phyloP scores from a whole-genome alignment of 2,329 filamentous ascomycete species.

The Monilinia fructicola region DNA sequence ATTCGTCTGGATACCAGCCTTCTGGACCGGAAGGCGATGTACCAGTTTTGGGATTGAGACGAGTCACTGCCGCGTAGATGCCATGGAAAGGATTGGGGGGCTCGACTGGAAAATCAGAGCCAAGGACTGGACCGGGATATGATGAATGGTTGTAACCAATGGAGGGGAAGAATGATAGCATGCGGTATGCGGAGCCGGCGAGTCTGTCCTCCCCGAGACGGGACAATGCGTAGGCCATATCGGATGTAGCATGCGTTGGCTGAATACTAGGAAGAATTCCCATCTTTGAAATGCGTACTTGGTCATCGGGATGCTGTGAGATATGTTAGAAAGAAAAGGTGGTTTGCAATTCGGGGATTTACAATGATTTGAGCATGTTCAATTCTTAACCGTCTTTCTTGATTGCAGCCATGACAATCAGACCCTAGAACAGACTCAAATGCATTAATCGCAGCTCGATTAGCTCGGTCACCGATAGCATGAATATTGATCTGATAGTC shows the following conservation, averaged over 20 bases:
- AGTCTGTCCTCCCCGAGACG: conserved; percentile 59
- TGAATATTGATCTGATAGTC: conserved; percentile 69
- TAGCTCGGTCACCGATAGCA: conserved; percentile 69
- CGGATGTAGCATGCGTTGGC: conserved; percentile 69
- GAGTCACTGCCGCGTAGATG: conserved; percentile 65
- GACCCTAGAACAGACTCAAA: conserved; percentile 56
- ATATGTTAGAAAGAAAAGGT: neutral
- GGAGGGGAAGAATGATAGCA: conserved; percentile 58
- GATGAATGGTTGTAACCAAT: neutral
- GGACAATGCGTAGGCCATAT: conserved; percentile 64
- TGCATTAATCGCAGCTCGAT: conserved; percentile 63
- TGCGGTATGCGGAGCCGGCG: conserved; percentile 60
- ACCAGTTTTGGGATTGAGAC: conserved; percentile 58
- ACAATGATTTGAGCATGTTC: conserved; percentile 69
- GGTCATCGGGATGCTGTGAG: conserved; percentile 56
- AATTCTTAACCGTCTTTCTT: conserved; percentile 61
- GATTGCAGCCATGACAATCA: conserved; percentile 56
- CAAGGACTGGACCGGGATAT: conserved; percentile 52
- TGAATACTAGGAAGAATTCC: conserved; percentile 66
- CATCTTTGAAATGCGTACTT: conserved; percentile 55
- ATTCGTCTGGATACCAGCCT: conserved; percentile 62
- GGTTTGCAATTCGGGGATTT: conserved; percentile 10
- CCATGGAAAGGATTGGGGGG: conserved; percentile 66
- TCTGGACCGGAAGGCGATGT: conserved; percentile 47
- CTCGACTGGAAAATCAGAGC: conserved; percentile 72